These are phyloP conservation scores for Botryotinia narcissicola DNA, from an alignment of 2,329 filamentous ascomycete species.

Conservation along the genomic window DNA sequence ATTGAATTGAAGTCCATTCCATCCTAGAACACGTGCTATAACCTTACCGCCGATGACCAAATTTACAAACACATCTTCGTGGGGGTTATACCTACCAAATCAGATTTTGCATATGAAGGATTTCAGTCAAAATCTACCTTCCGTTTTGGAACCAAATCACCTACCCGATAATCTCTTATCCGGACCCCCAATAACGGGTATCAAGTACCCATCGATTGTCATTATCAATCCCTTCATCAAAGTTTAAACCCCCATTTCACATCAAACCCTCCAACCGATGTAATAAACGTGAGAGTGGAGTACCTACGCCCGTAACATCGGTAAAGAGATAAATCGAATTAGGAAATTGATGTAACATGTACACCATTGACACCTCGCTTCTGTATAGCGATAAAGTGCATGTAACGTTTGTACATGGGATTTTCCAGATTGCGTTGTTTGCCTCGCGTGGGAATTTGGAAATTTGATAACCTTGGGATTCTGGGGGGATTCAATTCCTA, in stretches of 20 bases:
- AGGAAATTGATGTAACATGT: not conserved
- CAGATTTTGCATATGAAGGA: not conserved
- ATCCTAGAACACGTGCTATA: not conserved
- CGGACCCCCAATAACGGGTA: not conserved
- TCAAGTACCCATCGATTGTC: not conserved
- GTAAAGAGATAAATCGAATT: not conserved
- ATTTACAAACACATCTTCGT: not conserved
- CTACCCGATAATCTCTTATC: not conserved
- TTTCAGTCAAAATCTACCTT: not conserved
- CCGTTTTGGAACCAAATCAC: not conserved
- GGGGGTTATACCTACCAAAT: not conserved
- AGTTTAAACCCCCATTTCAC: not conserved
- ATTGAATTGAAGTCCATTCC: not conserved
- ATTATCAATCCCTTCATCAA: not conserved
- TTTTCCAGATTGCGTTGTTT: not conserved
- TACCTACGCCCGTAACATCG: not conserved
- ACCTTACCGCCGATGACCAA: not conserved
- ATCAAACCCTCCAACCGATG: not conserved
- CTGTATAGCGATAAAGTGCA: not conserved
- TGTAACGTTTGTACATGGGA: not conserved
- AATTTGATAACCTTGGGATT: not conserved
- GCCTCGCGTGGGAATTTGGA: not conserved
- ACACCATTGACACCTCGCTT: not conserved
- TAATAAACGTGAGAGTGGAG: slow-evolving; percentile 9
- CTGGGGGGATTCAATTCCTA: not conserved